A percentile compares a stretch with the other conserved stretches of the same genome.
phyloP scores from a whole-genome alignment of 2,329 filamentous ascomycete species.

The Beauveria medogensis region DNA sequence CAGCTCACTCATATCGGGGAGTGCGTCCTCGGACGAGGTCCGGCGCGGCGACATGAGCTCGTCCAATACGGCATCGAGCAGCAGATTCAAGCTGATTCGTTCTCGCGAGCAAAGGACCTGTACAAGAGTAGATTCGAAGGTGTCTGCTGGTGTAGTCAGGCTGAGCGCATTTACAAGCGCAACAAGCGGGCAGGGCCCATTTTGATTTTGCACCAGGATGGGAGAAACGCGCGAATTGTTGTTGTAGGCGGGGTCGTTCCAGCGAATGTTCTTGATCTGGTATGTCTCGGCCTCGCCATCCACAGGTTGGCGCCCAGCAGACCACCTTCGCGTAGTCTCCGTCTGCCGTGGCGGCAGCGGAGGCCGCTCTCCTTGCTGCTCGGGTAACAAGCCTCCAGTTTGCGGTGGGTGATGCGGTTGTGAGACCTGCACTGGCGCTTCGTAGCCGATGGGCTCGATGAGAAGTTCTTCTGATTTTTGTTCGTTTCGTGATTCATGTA shows the following conservation, averaged over 20 bases:
- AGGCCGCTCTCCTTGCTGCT: constrained; percentile 21
- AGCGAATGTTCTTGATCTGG: constrained; percentile 83
- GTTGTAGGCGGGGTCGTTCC: constrained; percentile 58
- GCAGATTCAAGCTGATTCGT: constrained; percentile 75
- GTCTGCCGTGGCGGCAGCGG: constrained; percentile 30
- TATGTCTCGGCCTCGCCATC: constrained; percentile 67
- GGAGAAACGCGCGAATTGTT: constrained; percentile 69
- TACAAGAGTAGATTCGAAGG: constrained; percentile 60
- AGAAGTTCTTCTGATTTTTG: constrained; percentile 1
- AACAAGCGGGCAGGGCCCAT: constrained; percentile 87
- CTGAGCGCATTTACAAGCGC: constrained; percentile 89
- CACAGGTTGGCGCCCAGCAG: constrained; percentile 33
- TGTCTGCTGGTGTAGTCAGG: constrained; percentile 63
- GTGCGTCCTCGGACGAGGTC: constrained; percentile 49
- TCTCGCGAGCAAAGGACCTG: constrained; percentile 73
- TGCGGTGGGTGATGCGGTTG: background rate
- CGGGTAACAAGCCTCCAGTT: background rate
- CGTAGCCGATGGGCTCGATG: constrained; percentile 9
- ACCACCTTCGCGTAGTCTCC: constrained; percentile 23
- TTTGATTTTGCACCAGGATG: constrained; percentile 85
- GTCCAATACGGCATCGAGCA: constrained; percentile 86
- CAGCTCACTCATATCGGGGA: constrained; percentile 83
- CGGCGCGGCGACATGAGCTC: constrained; percentile 77
- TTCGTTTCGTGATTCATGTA: background rate
- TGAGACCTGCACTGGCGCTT: background rate